Base-by-base conservation (phyloP, 139 green algal genomes). In the Tetraselmis chui region DNA sequence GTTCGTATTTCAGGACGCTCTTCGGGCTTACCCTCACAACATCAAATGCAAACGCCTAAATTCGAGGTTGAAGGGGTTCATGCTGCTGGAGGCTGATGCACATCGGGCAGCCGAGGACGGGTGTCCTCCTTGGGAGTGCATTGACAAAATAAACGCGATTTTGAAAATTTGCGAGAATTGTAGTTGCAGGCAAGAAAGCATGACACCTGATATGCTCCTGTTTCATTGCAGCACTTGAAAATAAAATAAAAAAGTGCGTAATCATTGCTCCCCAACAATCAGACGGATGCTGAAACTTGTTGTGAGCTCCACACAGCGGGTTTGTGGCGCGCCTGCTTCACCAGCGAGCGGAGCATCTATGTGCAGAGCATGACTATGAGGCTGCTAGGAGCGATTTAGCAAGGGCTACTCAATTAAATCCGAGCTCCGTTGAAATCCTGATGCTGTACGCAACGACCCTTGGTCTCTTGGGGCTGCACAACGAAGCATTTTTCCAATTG, bases 401-500 rank as follows among this genome's bases (percentile, higher is more conserved):
- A 23, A 29, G 59, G 1, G 82, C 82, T 1, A 67, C 89, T 11
- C 1, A 32, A 2, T 29, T 83, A 31, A 74, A 89, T 29, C 28
- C 75, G 1, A 29, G 30, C 1, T 67, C 87, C 30, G 79, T 76
- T 0, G 79, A 28, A 2, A 76, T 59, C 31, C 78, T 89, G 59
- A 59, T 75, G 59, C 67, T 81, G 76, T 79, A 75, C 2, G 79
- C 86, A 5, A 59, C 85, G 79, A 29, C 83, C 1, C 82, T 86
- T 75, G 77, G 85, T 30, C 76, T 82, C 29, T 28, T 76, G 27
- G 84, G 82, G 0, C 2, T 30, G 22, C 76, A 83, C 76, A 79
- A 76, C 25, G 76, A 86, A 24, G 84, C 79, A 27, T 88, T 91
- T 59, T 80, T 91, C 1, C 78, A 86, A 25, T 28, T 89, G 31